These are phyloP conservation scores for Scopulariopsis brevicaulis DNA, from an alignment of 2,329 filamentous ascomycete species.

Conservation along the genomic window DNA sequence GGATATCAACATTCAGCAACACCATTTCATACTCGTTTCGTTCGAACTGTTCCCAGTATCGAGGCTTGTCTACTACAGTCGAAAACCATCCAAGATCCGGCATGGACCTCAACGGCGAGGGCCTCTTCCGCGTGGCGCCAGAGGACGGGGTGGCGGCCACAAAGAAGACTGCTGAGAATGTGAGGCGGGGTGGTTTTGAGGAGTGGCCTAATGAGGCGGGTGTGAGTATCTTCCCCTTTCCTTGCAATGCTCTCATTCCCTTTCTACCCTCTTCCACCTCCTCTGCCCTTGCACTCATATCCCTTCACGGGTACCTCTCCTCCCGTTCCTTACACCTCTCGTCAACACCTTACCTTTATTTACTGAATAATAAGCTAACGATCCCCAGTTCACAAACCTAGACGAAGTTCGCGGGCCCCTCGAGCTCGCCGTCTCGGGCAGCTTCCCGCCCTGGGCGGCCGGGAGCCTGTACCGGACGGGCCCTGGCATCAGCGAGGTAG, in stretches of 20 bases:
- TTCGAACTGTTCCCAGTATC: no score
- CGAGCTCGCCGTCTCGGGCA: constrained; percentile 49
- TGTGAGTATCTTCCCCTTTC: constrained; percentile 16
- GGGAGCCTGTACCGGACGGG: constrained; percentile 67
- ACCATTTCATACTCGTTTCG: no score
- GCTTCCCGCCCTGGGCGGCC: constrained; percentile 59
- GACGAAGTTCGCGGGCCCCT: constrained; percentile 56
- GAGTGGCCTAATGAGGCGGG: constrained; percentile 37
- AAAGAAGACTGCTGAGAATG: constrained; percentile 2
- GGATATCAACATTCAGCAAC: no score
- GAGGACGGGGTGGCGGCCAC: neutral
- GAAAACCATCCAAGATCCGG: neutral
- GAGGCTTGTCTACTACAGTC: no score
- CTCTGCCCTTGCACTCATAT: neutral
- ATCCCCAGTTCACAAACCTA: constrained; percentile 52
- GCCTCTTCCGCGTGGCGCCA: constrained; percentile 1
- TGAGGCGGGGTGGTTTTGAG: constrained; percentile 19
- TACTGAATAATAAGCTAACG: no score
- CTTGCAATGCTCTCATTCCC: neutral
- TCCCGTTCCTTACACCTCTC: no score
- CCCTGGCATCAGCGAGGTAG: constrained; percentile 52
- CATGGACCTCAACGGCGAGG: neutral
- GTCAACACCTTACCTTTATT: no score
- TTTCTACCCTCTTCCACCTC: neutral
- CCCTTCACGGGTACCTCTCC: no score